Base-by-base conservation (phyloP, 1,284 basidiomycete genomes). In the Thecaphora frezii region DNA sequence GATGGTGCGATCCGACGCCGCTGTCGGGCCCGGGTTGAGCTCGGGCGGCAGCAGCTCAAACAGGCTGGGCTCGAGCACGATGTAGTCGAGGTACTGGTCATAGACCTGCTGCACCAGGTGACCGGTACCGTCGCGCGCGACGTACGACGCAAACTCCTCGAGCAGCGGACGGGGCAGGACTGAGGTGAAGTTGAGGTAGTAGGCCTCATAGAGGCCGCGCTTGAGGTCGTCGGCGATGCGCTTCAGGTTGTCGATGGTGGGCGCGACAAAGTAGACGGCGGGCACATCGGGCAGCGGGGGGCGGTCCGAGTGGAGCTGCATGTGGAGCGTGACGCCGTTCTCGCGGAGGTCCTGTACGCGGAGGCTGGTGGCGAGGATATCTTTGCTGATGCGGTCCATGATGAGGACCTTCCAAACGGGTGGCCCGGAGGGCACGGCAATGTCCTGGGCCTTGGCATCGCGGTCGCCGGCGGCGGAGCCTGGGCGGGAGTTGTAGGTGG, bases 351-450 rank as follows among this genome's bases (percentile, higher is more conserved):
- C 96, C 79, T 97, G 93, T 1, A 99, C 96, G 51, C 93, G 86
- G 67, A 99, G 81, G 18, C 91, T 89, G 0, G 96, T 97, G 12
- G 94, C 93, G 28, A 99, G 84, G 28, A 98, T 88, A 78, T 98
- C 94, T 80, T 97, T 96, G 47, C 92, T 94, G 65, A 89, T 86
- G 76, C 94, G 91, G 80, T 99, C 96, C 60, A 98, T 83, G 1
- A 99, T 87, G 9, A 99, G 83, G 9, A 98, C 88, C 81, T 98
- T 99, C 94, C 96, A 99, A 5, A 96, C 87, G 5, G 91, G 87
- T 26, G 91, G 89, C 0, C 85, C 86, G 3, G 49, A 49, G 1
- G 74, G 65, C 5, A 69, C 51, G 18, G 47, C 45, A 8, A 63
- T 42, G 14, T 51, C 51, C 1, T 55, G 48, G 5, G 39, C 48